Conservation (phyloP, 2,329 filamentous ascomycete species). For the Exophiala xenobiotica region DNA sequence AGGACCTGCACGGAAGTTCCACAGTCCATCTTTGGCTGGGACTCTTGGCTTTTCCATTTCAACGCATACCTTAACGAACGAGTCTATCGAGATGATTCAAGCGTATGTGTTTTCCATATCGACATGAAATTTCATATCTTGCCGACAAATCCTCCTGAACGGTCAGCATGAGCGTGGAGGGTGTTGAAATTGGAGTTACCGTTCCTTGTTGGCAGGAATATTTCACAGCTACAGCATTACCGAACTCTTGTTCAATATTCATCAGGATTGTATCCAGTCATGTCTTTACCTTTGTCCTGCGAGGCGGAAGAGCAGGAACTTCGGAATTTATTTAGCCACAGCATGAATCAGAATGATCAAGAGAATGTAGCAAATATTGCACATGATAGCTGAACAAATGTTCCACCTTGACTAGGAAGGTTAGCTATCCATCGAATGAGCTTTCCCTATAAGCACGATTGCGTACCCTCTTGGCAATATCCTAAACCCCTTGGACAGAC, state of each 20-base stretch:
- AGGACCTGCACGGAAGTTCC: slow-evolving; percentile 16
- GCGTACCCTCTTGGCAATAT: too few species aligned
- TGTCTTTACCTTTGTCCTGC: slow-evolving; percentile 19
- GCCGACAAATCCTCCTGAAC: slow-evolving; percentile 3
- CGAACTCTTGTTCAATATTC: slow-evolving; percentile 17
- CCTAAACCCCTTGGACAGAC: too few species aligned
- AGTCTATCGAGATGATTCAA: slow-evolving; percentile 2
- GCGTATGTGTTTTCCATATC: slow-evolving; percentile 22
- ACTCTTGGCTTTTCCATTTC: slow-evolving; percentile 22
- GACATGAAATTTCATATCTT: slow-evolving; percentile 20
- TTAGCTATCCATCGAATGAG: neutral
- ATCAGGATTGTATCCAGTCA: slow-evolving; percentile 18
- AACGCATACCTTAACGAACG: slow-evolving; percentile 10
- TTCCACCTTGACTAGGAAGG: too few species aligned
- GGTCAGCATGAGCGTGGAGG: slow-evolving; percentile 1
- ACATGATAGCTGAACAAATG: slow-evolving; percentile 21
- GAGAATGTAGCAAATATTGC: slow-evolving; percentile 22
- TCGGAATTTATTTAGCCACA: slow-evolving; percentile 22
- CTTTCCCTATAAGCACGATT: too few species aligned
- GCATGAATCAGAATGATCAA: slow-evolving; percentile 21
- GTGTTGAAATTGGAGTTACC: slow-evolving; percentile 5
- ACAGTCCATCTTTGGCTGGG: slow-evolving; percentile 18
- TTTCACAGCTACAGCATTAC: slow-evolving; percentile 19
- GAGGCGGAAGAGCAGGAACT: slow-evolving; percentile 7
- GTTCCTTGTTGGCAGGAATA: slow-evolving; percentile 17